Evolutionary conservation across 2,329 filamentous ascomycete genomes (phyloP).

Genomic region (Penicillium occitanis): DNA sequence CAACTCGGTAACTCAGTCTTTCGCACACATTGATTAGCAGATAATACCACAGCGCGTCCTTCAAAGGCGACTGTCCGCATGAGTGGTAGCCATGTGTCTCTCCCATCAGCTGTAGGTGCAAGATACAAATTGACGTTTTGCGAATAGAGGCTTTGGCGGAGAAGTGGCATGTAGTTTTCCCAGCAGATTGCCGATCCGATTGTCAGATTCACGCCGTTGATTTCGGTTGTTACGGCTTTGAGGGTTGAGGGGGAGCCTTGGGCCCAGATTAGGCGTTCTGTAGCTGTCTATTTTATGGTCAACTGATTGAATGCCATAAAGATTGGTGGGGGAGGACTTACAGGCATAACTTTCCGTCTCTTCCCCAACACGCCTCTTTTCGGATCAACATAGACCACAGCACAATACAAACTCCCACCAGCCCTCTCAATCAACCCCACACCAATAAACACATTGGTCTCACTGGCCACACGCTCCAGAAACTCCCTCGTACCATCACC

Average conservation of each 20-base stretch:
- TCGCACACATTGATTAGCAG: constrained; percentile 77
- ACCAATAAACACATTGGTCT: constrained; percentile 79
- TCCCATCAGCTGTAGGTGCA: constrained; percentile 81
- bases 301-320: no score
- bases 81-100: constrained; percentile 79
- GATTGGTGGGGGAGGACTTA: constrained; percentile 33
- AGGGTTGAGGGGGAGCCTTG: constrained; percentile 79
- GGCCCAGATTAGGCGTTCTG: constrained; percentile 83
- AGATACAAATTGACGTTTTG: constrained; percentile 93
- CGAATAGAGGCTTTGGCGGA: constrained; percentile 78
- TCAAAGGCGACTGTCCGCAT: constrained; percentile 81
- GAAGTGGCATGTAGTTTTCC: constrained; percentile 94
- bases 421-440: constrained; percentile 76
- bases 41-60: constrained; percentile 80
- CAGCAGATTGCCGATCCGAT: constrained; percentile 89
- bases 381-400: constrained; percentile 79
- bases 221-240: constrained; percentile 72
- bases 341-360: constrained; percentile 87
- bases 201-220: constrained; percentile 76
- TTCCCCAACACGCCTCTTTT: constrained; percentile 72
- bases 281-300: constrained; percentile 59
- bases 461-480: constrained; percentile 70
- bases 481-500: constrained; percentile 78
- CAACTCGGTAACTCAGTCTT: constrained; percentile 58
- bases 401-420: constrained; percentile 81